phyloP scores from a whole-genome alignment of 129 eudicot genomes.

The Flaveria robusta region DNA sequence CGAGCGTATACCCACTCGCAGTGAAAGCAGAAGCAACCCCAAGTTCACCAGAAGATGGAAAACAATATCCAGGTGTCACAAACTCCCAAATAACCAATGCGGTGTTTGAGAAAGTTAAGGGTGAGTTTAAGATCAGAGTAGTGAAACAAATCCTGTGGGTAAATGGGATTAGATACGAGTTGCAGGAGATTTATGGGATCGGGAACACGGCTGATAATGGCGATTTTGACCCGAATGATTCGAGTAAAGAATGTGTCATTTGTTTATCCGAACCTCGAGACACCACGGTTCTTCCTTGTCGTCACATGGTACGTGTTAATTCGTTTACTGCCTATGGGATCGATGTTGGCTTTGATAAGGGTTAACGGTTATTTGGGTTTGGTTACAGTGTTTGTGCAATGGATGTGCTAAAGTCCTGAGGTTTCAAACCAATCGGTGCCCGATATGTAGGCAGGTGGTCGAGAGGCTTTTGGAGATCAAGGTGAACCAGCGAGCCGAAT shows the following conservation, averaged over 20 bases:
- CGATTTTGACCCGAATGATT: constrained; percentile 71
- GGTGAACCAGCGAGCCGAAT: constrained; percentile 61
- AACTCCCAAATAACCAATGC: constrained; percentile 86
- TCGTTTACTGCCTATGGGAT: too few relatives aligned
- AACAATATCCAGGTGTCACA: constrained; percentile 37
- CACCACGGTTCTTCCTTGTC: constrained; percentile 95
- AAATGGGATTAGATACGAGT: constrained; percentile 73
- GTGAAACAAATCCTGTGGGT: constrained; percentile 90
- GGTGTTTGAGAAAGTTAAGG: constrained; percentile 81
- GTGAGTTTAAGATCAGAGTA: constrained; percentile 67
- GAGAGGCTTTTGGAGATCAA: constrained; percentile 96
- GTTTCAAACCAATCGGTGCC: constrained; percentile 95
- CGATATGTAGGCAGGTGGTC: constrained; percentile 90
- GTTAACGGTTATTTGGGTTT: not conserved
- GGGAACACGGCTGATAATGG: constrained; percentile 80
- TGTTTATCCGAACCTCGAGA: constrained; percentile 97
- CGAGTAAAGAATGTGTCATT: constrained; percentile 95
- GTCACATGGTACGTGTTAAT: constrained; percentile 74
- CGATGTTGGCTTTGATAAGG: not conserved
- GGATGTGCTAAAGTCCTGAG: constrained; percentile 95
- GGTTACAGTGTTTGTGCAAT: constrained; percentile 90
- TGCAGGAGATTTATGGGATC: constrained; percentile 93
- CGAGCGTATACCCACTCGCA: constrained; percentile 65
- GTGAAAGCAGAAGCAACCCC: constrained; percentile 86
- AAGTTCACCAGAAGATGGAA: constrained; percentile 33